Conservation (phyloP, 164 flowering plant genomes). For the Sedum album region DNA sequence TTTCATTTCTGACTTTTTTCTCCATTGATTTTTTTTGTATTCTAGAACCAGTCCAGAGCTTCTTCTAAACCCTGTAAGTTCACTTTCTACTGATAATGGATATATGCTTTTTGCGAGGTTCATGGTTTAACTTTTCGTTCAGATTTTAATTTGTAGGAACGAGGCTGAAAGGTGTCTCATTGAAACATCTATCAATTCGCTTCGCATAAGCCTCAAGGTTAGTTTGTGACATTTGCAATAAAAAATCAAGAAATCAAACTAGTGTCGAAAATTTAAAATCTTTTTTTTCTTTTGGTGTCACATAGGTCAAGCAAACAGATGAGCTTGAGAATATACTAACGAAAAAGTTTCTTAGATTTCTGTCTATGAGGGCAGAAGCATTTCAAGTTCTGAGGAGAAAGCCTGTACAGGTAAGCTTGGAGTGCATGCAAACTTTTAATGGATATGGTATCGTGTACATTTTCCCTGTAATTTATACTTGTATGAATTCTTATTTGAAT, state of each 20-base stretch:
- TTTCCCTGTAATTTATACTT: too few relatives aligned
- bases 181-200: constrained; percentile 92
- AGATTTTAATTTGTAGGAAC: constrained; percentile 95
- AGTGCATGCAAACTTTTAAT: not conserved
- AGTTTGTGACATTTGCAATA: not conserved
- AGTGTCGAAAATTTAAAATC: not conserved
- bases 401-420: constrained; percentile 67
- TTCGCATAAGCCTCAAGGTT: constrained; percentile 96
- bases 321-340: constrained; percentile 94
- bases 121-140: constrained; percentile 11
- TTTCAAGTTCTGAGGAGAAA: constrained; percentile 96
- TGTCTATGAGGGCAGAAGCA: constrained; percentile 99
- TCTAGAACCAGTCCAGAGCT: constrained; percentile 97
- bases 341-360: constrained; percentile 88
- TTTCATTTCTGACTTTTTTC: too few relatives aligned
- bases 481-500: not conserved
- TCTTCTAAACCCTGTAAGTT: constrained; percentile 83
- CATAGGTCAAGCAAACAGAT: constrained; percentile 87
- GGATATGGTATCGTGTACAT: not conserved
- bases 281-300: not conserved
- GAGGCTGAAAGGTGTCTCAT: constrained; percentile 97
- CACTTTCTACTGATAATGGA: not conserved
- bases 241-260: not conserved
- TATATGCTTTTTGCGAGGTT: not conserved
- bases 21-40: not conserved